Evolutionary conservation across 176 grass and related monocot species (phyloP).

Genomic region (Secale cereale): DNA sequence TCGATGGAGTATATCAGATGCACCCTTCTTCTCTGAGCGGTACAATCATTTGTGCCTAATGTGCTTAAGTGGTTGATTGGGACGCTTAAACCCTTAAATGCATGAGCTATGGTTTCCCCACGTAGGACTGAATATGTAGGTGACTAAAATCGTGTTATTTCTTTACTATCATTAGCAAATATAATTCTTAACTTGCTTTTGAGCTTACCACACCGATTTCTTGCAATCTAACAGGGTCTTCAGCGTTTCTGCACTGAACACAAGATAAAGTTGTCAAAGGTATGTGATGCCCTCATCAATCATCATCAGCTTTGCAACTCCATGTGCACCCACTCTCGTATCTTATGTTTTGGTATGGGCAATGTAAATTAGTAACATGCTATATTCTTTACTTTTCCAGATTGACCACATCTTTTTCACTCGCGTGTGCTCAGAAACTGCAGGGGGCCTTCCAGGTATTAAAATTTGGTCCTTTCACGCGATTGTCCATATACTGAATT

Average conservation of each 20-base stretch:
- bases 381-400: constrained; percentile 38
- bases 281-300: constrained; percentile 21
- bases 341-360: constrained; percentile 12
- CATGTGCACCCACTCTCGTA: constrained; percentile 1
- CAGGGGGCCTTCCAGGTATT: constrained; percentile 94
- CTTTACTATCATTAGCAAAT: neutral
- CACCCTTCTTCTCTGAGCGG: neutral
- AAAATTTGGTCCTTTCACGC: constrained; percentile 4
- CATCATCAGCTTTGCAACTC: neutral
- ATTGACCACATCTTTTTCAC: constrained; percentile 95
- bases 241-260: constrained; percentile 96
- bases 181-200: neutral
- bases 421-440: constrained; percentile 97
- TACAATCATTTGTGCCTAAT: neutral
- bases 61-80: constrained; percentile 14
- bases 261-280: constrained; percentile 99
- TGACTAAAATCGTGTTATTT: neutral
- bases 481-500: neutral
- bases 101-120: neutral
- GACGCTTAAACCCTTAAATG: neutral
- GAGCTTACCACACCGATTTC: constrained; percentile 1
- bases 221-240: constrained; percentile 69
- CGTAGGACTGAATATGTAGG: neutral
- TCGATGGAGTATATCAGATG: neutral
- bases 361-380: constrained; percentile 5